Evolutionary conservation across 495 filamentous ascomycete genomes (phyloP), one percentile per base, ranked within the genome.

Genomic region (Neurospora discreta): DNA sequence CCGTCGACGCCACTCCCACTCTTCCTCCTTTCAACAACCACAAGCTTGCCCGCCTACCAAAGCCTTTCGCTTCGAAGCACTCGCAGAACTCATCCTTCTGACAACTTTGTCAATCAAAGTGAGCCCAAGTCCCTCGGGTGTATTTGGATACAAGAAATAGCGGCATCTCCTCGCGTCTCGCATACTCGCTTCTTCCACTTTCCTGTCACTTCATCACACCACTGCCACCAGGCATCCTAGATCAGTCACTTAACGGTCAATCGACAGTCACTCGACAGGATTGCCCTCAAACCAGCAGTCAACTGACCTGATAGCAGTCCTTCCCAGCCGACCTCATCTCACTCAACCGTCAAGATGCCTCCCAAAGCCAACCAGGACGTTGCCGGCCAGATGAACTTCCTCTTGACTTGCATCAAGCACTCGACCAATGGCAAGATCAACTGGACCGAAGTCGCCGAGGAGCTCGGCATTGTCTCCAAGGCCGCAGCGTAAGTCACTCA

Each of bases 401-500:
- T 92, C 18, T 83, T 92, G 41, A 82, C 83, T 58, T 92, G 90
- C 81, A 87, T 92, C 76, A 82, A 86, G 52, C 80, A 87, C 78
- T 82, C 86, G 2, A 82, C 80, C 74, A 82, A 81, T 58, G 88
- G 89, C 39, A 88, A 87, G 76, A 82, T 90, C 15, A 85, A 92
- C 74, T 92, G 90, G 74, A 76, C 73, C 15, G 81, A 83, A 68
- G 90, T 92, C 43, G 88, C 89, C n/a, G 78, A 85, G 39, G 88
- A 91, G 77, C 87, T 89, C 36, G 77, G 78, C 30, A 90, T 92
- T 68, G 83, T 90, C 11, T 83, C 76, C 77, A 89, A 89, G 74
- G 89, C 86, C 23, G 90, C 90, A 7, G 89, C 90, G 90, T 92
- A 85, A 84, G 90, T 86, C n/a, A 60, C n/a, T 68, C 44, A 30